Base-by-base conservation (phyloP, 2,329 filamentous ascomycete genomes). In the Fusarium sp. region DNA sequence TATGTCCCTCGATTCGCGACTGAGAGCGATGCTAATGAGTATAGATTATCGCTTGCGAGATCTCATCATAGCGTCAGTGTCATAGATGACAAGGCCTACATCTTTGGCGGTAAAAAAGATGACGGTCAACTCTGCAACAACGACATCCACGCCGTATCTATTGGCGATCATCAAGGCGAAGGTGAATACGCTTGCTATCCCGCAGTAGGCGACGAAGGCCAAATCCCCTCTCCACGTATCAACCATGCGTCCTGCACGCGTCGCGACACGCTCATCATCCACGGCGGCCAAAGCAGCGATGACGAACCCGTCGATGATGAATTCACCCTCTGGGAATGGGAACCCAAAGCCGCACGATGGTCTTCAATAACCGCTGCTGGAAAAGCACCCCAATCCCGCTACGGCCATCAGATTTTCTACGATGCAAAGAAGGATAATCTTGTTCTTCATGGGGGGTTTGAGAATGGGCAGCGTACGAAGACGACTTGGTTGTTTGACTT, bases 401-500 rank as follows among this genome's bases (percentile, higher is more conserved):
- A 58, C 13, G 42, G 57, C 1, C 72, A 75, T 7, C 60, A 73
- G 8, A 73, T 73, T 20, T 75, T 75, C 15, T 55, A 65, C 7
- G 55, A 69, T 38, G 52, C 36, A 4, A 53, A 63, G 29, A 62
- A 65, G n/a, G 72, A 75, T 15, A 52, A 45, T 2, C 44, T 75
- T 13, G 12, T 75, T 25, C 55, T 75, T 5, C 63, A 75, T 15
- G 72, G 72, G 0, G 72, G 72, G 4, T 62, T 53, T 12, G 70
- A 63, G 14, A 65, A 62, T 4, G 57, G 42, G 1, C 38, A 68
- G 11, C 54, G 50, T 1, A 61, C 38, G 0, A 65, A 56, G 12
- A 70, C 57, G 3, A 75, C 72, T 3, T 75, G 72, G 72, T 13
- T 70, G 7, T 75, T 75, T 35, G 60, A 75, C 25, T 75, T 75